Evolutionary conservation across 2,329 filamentous ascomycete genomes (phyloP).

Genomic region (Fusarium sp.): DNA sequence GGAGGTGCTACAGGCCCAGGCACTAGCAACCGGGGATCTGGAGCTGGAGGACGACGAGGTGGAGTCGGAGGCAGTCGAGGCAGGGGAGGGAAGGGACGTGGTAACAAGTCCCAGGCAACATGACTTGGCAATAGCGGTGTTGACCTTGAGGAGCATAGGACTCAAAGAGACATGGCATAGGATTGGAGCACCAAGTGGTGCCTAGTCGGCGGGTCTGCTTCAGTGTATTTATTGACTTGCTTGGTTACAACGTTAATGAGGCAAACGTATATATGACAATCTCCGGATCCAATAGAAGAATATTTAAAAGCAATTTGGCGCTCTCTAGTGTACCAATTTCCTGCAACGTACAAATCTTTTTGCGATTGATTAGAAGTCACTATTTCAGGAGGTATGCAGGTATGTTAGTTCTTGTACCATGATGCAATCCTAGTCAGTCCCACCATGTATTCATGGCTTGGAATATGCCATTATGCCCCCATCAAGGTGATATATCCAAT

Average conservation of each 20-base stretch:
- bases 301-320: neutral
- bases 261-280: conserved; percentile 31
- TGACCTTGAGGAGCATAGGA: conserved; percentile 35
- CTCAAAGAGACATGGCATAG: conserved; percentile 19
- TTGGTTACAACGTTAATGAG: conserved; percentile 9
- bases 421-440: neutral
- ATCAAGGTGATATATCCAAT: conserved; percentile 14
- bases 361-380: neutral
- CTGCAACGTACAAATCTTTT: neutral
- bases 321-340: neutral
- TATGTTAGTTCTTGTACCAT: neutral
- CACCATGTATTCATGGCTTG: neutral
- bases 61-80: conserved; percentile 38
- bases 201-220: conserved; percentile 10
- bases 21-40: conserved; percentile 28
- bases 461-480: neutral
- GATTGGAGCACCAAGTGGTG: conserved; percentile 10
- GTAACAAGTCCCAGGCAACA: conserved; percentile 27
- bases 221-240: conserved; percentile 26
- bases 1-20: conserved; percentile 24
- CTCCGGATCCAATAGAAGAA: conserved; percentile 15
- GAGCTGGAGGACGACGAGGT: conserved; percentile 37
- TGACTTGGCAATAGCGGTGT: conserved; percentile 9
- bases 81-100: conserved; percentile 40
- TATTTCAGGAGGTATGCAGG: neutral